phyloP scores from a whole-genome alignment of 2,329 filamentous ascomycete genomes.

The Gaeumannomyces tritici region DNA sequence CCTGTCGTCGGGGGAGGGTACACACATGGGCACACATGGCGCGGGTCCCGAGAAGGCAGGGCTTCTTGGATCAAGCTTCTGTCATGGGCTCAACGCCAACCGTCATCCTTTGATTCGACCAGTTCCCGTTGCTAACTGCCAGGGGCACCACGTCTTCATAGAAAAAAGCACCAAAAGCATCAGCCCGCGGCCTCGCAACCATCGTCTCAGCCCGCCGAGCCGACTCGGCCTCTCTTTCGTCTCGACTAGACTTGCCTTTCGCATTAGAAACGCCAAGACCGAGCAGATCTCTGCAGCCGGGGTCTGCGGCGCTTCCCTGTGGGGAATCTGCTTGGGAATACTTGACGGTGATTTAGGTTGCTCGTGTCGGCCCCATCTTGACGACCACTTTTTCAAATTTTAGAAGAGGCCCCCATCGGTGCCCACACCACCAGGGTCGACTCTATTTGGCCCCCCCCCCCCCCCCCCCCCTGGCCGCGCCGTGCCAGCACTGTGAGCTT shows the following conservation, averaged over 20 bases:
- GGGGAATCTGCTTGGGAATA: conserved; percentile 1
- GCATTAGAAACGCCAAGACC: conserved; percentile 1
- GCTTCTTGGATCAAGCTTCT: conserved; percentile 11
- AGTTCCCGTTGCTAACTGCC: background rate
- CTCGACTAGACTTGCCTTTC: conserved; percentile 2
- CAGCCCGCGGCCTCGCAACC: background rate
- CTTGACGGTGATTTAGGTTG: background rate
- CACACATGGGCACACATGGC: background rate
- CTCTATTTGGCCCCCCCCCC: background rate
- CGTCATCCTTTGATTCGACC: conserved; percentile 1
- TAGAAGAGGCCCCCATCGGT: background rate
- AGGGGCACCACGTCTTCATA: background rate
- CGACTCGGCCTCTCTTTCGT: background rate
- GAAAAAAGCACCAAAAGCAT: conserved; percentile 1
- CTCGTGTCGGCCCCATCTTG: background rate
- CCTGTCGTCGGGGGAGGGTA: too few relatives aligned
- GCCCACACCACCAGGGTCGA: background rate
- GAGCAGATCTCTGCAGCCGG: conserved; percentile 1
- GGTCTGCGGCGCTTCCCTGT: conserved; percentile 1
- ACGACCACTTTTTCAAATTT: background rate
- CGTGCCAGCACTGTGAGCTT: background rate
- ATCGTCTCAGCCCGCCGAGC: background rate
- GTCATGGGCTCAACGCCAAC: conserved; percentile 5
- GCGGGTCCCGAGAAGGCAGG: conserved; percentile 4
- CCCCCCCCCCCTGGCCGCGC: background rate